Evolutionary conservation across 441 rosid genomes (phyloP).

Genomic region (Gossypium davidsonii): DNA sequence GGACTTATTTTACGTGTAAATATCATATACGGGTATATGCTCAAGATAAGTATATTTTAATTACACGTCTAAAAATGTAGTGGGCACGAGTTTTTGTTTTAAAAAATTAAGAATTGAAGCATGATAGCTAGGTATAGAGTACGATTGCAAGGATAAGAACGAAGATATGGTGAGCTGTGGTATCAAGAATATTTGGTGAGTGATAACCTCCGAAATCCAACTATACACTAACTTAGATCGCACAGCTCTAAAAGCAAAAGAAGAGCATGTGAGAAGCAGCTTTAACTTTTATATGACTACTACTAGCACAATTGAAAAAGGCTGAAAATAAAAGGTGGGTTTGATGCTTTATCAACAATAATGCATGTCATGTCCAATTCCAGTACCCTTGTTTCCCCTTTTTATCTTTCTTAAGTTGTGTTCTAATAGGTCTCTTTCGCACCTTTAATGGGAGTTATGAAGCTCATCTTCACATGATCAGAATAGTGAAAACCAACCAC

Average conservation of each 20-base stretch:
- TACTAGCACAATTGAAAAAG: constrained; percentile 19
- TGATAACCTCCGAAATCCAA: constrained; percentile 5
- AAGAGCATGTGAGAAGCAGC: constrained; percentile 40
- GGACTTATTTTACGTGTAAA: no score
- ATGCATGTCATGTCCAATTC: constrained; percentile 29
- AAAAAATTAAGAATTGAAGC: no score
- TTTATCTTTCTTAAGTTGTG: constrained; percentile 7
- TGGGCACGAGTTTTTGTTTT: no score
- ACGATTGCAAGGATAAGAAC: not conserved
- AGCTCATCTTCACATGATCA: constrained; percentile 22
- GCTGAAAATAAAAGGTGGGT: constrained; percentile 17
- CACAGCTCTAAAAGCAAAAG: constrained; percentile 19
- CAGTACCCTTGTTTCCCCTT: constrained; percentile 11
- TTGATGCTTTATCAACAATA: constrained; percentile 24
- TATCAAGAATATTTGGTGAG: constrained; percentile 4
- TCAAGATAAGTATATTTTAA: no score
- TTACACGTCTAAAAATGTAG: not conserved
- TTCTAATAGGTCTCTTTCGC: constrained; percentile 23
- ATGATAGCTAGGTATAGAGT: no score
- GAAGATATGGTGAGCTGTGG: constrained; percentile 20
- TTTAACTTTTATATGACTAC: constrained; percentile 25
- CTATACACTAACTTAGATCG: constrained; percentile 9
- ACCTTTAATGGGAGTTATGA: constrained; percentile 11
- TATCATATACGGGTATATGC: no score
- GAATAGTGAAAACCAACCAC: not conserved